Percentiles rank a stretch among this genome's conserved stretches.
Evolutionary conservation across 306 rosid genomes (phyloP).

Genomic region (Prunus mume): DNA sequence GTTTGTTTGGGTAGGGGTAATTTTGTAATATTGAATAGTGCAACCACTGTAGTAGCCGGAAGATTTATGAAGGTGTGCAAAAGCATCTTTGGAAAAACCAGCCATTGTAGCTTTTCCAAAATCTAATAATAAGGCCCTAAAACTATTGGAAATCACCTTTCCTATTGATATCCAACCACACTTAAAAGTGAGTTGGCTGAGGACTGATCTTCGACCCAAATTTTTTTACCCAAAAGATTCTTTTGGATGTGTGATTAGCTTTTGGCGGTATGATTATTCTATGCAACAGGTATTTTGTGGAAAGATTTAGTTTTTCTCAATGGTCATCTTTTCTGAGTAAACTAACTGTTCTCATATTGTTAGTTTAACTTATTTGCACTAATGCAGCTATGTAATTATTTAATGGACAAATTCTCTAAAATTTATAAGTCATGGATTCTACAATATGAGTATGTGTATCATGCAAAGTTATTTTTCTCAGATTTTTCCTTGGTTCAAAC

Average conservation of each 20-base stretch:
- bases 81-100: neutral
- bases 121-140: neutral
- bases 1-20: neutral
- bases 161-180: neutral
- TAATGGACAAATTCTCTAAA: neutral
- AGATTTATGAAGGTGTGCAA: neutral
- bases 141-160: neutral
- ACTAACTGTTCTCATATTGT: neutral
- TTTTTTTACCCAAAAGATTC: too few relatives aligned
- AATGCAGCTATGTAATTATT: neutral
- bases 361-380: neutral
- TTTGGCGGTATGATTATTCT: neutral
- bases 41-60: neutral
- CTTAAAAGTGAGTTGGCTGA: neutral
- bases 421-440: neutral
- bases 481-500: constrained; percentile 92
- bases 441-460: neutral
- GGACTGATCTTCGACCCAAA: neutral
- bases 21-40: neutral
- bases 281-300: too few relatives aligned
- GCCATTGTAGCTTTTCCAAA: neutral
- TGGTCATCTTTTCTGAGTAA: neutral
- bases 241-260: neutral
- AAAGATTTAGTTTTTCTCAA: too few relatives aligned
- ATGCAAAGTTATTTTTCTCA: constrained; percentile 9